These are phyloP conservation scores for Penicillium roqueforti DNA, from an alignment of 495 filamentous ascomycete species.

Conservation along the genomic window DNA sequence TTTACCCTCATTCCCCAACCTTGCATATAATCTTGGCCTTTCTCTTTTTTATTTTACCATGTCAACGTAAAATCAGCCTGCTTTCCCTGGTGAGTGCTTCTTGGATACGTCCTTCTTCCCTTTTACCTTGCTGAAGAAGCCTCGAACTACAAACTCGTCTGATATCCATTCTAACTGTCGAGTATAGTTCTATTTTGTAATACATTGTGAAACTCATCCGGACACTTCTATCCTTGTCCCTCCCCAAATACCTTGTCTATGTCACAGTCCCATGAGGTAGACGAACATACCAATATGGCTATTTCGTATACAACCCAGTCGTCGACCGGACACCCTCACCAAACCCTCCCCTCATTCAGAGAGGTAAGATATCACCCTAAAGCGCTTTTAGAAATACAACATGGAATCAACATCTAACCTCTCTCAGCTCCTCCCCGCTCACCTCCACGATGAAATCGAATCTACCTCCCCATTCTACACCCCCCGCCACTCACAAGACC, in stretches of 20 bases:
- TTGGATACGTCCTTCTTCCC: neutral
- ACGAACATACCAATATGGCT: slow-evolving; percentile 43
- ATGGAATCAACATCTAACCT: neutral
- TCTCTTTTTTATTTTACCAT: slow-evolving; percentile 12
- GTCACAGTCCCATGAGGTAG: slow-evolving; percentile 36
- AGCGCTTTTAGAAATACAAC: neutral
- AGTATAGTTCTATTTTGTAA: slow-evolving; percentile 2
- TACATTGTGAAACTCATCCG: neutral
- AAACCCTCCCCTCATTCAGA: slow-evolving; percentile 44
- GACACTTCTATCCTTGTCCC: neutral
- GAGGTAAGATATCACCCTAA: slow-evolving; percentile 30
- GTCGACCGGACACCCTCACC: slow-evolving; percentile 31
- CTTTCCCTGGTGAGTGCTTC: slow-evolving; percentile 19
- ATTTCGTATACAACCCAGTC: slow-evolving; percentile 41
- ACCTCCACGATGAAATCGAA: slow-evolving; percentile 48
- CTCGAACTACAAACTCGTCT: neutral
- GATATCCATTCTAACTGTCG: slow-evolving; percentile 5
- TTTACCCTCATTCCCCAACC: slow-evolving; percentile 26
- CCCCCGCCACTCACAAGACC: slow-evolving; percentile 32
- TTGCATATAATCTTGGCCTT: slow-evolving; percentile 30
- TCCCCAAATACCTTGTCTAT: slow-evolving; percentile 30
- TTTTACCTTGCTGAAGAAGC: neutral
- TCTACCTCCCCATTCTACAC: slow-evolving; percentile 38
- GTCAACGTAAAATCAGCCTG: slow-evolving; percentile 27
- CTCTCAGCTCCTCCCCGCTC: slow-evolving; percentile 39